Conservation (phyloP, 2,329 filamentous ascomycete genomes). For the Botrytis paeoniae region DNA sequence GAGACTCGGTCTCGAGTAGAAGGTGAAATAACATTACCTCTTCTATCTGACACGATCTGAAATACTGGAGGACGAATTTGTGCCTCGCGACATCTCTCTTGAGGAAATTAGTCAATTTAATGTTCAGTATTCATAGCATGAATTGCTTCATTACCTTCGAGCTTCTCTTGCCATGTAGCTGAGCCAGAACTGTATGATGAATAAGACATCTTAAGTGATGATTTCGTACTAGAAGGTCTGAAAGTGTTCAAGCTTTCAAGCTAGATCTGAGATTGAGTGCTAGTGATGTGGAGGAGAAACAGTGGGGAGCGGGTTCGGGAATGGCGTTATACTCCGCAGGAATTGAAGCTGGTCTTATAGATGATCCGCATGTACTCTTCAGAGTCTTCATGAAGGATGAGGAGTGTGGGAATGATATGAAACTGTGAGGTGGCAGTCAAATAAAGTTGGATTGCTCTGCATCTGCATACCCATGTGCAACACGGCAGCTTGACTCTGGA, state of each 20-base stretch:
- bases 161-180: conserved; percentile 41
- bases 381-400: conserved; percentile 17
- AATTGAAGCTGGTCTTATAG: conserved; percentile 37
- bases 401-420: conserved; percentile 24
- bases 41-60: conserved; percentile 70
- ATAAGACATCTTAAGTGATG: conserved; percentile 34
- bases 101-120: conserved; percentile 30
- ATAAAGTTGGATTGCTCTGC: conserved; percentile 30
- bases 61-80: conserved; percentile 58
- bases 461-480: conserved; percentile 38
- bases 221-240: conserved; percentile 18
- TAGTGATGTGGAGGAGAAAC: conserved; percentile 31
- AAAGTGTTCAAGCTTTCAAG: conserved; percentile 19
- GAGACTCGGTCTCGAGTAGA: not conserved
- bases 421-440: conserved; percentile 37
- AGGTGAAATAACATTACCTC: conserved; percentile 52
- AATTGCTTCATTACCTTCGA: conserved; percentile 38
- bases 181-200: conserved; percentile 31
- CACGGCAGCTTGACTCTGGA: conserved; percentile 35
- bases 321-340: conserved; percentile 38
- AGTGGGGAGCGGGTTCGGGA: conserved; percentile 32
- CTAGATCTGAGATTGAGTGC: conserved; percentile 26
- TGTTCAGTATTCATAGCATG: conserved; percentile 15
- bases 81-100: conserved; percentile 57
- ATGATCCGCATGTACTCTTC: conserved; percentile 22